A percentile compares a stretch with the other conserved stretches of the same genome.
phyloP scores from a whole-genome alignment of 75 land plant species.

The Adiantum capillusveneris region DNA sequence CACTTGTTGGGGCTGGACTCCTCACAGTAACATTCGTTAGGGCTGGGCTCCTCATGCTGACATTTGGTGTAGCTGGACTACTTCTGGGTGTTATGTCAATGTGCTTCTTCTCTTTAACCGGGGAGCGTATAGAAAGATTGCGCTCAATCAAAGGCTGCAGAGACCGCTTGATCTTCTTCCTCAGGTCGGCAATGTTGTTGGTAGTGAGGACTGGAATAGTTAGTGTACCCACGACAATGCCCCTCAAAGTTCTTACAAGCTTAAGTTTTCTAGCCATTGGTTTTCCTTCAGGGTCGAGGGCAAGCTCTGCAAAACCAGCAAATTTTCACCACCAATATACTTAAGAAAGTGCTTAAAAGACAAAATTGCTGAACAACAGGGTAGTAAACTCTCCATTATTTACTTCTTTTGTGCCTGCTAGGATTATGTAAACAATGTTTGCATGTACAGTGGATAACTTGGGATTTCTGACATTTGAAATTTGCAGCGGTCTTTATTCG shows the following conservation, averaged over 20 bases:
- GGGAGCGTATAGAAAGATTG: constrained; percentile 11
- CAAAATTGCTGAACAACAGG: too few relatives aligned
- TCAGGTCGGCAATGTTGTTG: constrained; percentile 36
- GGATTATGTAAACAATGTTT: too few relatives aligned
- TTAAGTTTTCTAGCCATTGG: constrained; percentile 41
- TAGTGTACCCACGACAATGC: constrained; percentile 25
- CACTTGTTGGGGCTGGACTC: too few relatives aligned
- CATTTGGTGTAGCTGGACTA: constrained; percentile 3
- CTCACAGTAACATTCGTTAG: too few relatives aligned
- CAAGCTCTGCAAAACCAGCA: constrained; percentile 5
- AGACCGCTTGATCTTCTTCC: constrained; percentile 32
- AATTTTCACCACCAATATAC: too few relatives aligned
- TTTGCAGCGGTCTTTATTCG: too few relatives aligned
- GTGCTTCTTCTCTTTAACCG: constrained; percentile 6
- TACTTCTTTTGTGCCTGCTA: too few relatives aligned
- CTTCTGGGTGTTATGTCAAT: constrained; percentile 12
- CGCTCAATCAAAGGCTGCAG: constrained; percentile 29
- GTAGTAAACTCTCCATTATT: too few relatives aligned
- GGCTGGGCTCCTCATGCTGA: too few relatives aligned
- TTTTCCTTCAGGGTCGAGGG: constrained; percentile 3
- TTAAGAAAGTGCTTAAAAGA: too few relatives aligned
- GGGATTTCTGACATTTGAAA: too few relatives aligned
- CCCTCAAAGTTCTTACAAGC: constrained; percentile 26
- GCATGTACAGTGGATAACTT: too few relatives aligned
- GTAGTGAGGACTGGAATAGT: constrained; percentile 43